phyloP scores from a whole-genome alignment of 2,329 filamentous ascomycete species.

The Knufia fluminis region DNA sequence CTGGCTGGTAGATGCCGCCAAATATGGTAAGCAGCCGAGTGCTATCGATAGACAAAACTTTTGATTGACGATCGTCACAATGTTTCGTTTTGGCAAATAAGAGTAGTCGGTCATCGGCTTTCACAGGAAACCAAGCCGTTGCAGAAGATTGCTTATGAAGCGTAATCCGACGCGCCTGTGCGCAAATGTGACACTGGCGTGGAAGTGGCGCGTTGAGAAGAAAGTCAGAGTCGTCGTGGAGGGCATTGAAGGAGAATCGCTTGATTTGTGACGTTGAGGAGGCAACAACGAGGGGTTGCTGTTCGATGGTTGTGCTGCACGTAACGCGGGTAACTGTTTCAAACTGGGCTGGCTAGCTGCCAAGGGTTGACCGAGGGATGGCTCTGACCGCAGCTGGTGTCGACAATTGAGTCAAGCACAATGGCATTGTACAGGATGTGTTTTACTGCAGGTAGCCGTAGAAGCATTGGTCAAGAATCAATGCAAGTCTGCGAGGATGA shows the following conservation, averaged over 20 bases:
- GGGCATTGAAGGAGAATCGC: neutral
- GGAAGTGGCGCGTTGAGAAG: neutral
- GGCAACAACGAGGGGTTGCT: conserved; percentile 1
- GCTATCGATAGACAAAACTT: conserved; percentile 1
- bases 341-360: neutral
- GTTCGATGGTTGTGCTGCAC: neutral
- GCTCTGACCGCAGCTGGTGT: neutral
- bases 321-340: conserved; percentile 1
- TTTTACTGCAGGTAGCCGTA: conserved; percentile 4
- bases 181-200: neutral
- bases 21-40: neutral
- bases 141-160: no score
- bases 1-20: neutral
- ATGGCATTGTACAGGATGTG: neutral
- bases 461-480: conserved; percentile 4
- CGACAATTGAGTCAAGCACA: neutral
- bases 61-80: neutral
- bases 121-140: neutral
- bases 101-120: neutral
- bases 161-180: no score
- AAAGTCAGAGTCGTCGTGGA: neutral
- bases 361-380: neutral
- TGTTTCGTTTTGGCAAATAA: neutral
- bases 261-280: neutral
- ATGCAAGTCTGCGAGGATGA: no score